phyloP scores from a whole-genome alignment of 352 stramenopile species.

The Phytophthora cryptogea region DNA sequence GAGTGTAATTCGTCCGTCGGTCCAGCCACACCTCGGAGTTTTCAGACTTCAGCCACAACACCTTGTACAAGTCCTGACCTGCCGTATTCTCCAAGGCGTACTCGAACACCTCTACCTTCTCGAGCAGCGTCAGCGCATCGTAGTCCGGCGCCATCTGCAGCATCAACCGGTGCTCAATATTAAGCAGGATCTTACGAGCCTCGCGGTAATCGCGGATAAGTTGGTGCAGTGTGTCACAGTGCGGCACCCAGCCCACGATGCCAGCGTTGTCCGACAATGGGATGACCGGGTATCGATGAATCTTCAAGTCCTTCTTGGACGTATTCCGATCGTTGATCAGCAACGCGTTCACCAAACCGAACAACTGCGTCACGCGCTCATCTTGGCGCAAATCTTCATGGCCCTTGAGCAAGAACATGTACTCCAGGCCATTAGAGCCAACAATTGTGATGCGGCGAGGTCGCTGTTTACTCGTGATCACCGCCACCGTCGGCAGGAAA shows the following conservation, averaged over 20 bases:
- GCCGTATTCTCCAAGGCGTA: conserved; percentile 92
- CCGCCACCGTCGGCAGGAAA: conserved; percentile 94
- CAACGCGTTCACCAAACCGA: conserved; percentile 99
- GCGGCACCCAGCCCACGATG: conserved; percentile 97
- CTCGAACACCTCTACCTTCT: conserved; percentile 99
- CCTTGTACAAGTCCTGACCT: conserved; percentile 98
- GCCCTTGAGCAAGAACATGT: conserved; percentile 99
- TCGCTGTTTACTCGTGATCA: conserved; percentile 98
- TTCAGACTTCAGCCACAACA: conserved; percentile 95
- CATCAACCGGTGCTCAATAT: conserved; percentile 94
- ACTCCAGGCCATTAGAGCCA: conserved; percentile 97
- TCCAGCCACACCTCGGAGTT: conserved; percentile 99
- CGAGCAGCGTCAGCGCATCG: conserved; percentile 95
- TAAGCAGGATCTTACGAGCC: conserved; percentile 89
- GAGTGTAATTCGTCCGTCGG: conserved; percentile 96
- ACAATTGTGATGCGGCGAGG: conserved; percentile 95
- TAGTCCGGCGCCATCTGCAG: conserved; percentile 94
- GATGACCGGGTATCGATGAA: conserved; percentile 98
- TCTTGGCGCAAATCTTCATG: conserved; percentile 99
- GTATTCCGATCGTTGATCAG: conserved; percentile 96
- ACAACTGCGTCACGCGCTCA: conserved; percentile 99
- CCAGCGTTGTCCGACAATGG: conserved; percentile 98
- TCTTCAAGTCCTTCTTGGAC: conserved; percentile 97
- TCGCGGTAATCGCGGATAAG: conserved; percentile 96
- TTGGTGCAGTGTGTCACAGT: conserved; percentile 98